Percentiles rank a stretch among this genome's conserved stretches.
Evolutionary conservation across 1,284 basidiomycete species (phyloP).

Genomic region (Marasmius tenuissimus): DNA sequence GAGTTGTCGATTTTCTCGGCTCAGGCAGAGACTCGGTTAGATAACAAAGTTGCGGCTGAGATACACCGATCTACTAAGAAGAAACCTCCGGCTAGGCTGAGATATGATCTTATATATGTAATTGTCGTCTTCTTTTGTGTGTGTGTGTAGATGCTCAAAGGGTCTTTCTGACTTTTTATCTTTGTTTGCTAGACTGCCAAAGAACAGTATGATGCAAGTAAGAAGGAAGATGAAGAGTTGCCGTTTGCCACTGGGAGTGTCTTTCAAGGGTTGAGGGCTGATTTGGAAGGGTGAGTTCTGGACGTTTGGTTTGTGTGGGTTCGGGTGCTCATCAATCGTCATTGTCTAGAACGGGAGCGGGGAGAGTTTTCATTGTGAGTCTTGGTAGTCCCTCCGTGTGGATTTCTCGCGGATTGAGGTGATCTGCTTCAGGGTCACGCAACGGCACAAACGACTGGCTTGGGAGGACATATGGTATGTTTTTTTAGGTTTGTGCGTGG

Average conservation of each 20-base stretch:
- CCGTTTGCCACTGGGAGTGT: conserved; percentile 68
- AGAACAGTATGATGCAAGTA: conserved; percentile 81
- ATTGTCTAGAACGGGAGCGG: conserved; percentile 53
- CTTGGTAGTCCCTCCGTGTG: neutral
- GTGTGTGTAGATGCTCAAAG: neutral
- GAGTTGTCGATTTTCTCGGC: conserved; percentile 84
- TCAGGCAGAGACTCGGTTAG: conserved; percentile 74
- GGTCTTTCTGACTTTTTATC: neutral
- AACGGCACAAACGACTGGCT: conserved; percentile 91
- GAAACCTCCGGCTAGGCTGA: conserved; percentile 79
- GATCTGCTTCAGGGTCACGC: conserved; percentile 59
- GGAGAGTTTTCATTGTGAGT: conserved; percentile 77
- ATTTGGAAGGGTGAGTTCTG: conserved; percentile 68
- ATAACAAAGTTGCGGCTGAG: conserved; percentile 74
- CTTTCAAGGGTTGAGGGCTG: conserved; percentile 85
- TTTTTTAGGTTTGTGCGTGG: neutral
- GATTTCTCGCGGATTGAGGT: neutral
- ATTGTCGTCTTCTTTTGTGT: conserved; percentile 22
- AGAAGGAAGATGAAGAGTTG: conserved; percentile 63
- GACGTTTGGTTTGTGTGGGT: neutral
- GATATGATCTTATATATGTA: conserved; percentile 87
- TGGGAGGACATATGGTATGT: conserved; percentile 80
- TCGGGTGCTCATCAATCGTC: conserved; percentile 7
- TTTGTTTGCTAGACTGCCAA: conserved; percentile 69
- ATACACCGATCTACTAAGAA: conserved; percentile 95